Evolutionary conservation across 2,329 filamentous ascomycete species (phyloP).

Genomic region (Pyrenochaeta sp.): DNA sequence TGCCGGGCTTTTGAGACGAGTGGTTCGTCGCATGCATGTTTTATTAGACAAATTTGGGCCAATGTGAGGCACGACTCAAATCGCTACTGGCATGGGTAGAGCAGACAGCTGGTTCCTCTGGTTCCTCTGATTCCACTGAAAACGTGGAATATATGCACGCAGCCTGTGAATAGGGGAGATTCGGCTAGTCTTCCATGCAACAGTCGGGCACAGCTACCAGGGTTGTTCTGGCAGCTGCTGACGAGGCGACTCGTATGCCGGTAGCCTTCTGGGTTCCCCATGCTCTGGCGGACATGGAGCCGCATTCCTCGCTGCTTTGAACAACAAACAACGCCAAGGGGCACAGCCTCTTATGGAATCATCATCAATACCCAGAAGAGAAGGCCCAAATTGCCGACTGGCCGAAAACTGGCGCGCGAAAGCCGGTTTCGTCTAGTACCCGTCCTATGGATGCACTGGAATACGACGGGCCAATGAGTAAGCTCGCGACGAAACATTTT

Average conservation of each 20-base stretch:
- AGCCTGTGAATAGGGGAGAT: no score
- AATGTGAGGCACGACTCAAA: no score
- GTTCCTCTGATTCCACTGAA: no score
- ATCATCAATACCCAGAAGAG: constrained; percentile 25
- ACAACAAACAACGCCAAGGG: constrained; percentile 25
- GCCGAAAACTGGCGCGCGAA: constrained; percentile 19
- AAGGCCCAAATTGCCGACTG: constrained; percentile 21
- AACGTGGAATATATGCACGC: no score
- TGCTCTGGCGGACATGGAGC: constrained; percentile 3
- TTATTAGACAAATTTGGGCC: not conserved
- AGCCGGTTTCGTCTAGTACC: constrained; percentile 28
- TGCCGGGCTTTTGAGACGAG: no score
- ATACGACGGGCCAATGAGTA: constrained; percentile 28
- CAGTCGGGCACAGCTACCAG: no score
- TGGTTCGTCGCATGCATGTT: no score
- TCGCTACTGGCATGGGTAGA: no score
- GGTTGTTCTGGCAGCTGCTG: constrained; percentile 7
- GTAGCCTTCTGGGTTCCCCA: constrained; percentile 7
- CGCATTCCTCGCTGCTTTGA: constrained; percentile 19
- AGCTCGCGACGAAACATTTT: constrained; percentile 18
- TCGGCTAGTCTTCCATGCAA: no score
- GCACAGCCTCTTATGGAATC: constrained; percentile 22
- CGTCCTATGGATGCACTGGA: constrained; percentile 19
- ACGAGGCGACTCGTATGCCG: not conserved
- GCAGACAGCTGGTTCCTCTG: no score